Base-by-base conservation (phyloP, 140 eudicot genomes). In the Artemisia princeps region DNA sequence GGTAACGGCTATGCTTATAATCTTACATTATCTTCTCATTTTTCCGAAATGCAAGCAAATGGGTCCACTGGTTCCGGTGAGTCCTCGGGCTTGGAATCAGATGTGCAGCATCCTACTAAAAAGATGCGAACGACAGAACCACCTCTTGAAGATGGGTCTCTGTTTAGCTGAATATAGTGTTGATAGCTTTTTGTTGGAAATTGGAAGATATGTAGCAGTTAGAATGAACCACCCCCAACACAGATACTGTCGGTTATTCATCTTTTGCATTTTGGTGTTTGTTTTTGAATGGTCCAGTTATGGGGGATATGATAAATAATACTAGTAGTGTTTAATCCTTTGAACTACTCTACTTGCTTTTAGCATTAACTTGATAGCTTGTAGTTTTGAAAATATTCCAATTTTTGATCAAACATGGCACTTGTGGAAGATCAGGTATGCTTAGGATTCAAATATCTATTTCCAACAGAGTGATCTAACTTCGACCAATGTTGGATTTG, bases 101-200 rank as follows among this genome's bases (percentile, higher is more conserved):
- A 68, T 44, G 70, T 24, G 67, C 63, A 42, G 59, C 24, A 86
- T 68, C 78, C 67, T 57, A 19, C 70, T 1, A 86, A 86, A 69
- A 83, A 64, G 72, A 64, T 72, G 79, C 77, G 86, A 63, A 69
- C 8, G 50, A 68, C 65, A 9, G 72, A 77, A 24, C 68, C 72
- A n/a, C 12, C 73, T 46, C 13, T 64, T 42, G 83, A 76, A 75
- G 82, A 42, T 33, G 82, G 73, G 28, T 44, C 72, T 2, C 55
- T 45, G 12, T 55, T 66, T 52, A 23, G 56, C 22, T 60, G 70
- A 75, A 37, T 68, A 7, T 49, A 33, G 68, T 74, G 46, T 58
- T 58, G 2, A 15, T 30, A 30, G n/a, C 3, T 50, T 26, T 26
- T 26, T 26, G 30, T 3, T 26, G 30, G 30, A 24, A 24, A 24